Evolutionary conservation across 2,329 filamentous ascomycete genomes (phyloP), one percentile per base, ranked within the genome.

Genomic region (Trichoderma lentiforme): DNA sequence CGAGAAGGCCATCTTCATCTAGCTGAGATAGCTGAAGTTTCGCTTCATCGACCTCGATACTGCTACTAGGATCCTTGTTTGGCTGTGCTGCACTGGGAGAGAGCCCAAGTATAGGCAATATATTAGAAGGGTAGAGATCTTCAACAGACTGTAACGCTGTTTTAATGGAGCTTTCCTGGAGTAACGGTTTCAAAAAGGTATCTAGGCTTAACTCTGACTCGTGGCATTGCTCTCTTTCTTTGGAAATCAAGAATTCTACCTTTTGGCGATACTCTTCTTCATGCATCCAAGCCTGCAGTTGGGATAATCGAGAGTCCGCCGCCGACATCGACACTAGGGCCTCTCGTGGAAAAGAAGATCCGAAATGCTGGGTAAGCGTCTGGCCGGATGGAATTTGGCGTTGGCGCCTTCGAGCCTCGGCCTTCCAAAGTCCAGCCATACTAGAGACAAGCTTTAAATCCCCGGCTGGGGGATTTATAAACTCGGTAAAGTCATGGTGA

Each of bases 381-480:
- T 83, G 61, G 51, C 7, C 36, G 14, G 91, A 84, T 2, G 89
- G 88, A 87, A 95, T 91, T 60, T 88, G 88, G 62, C 88, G 86
- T 80, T 93, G 95, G 36, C 95, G 89, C 58, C 95, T 89, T 72
- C 90, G 90, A 0, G 92, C 93, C 80, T 98, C 96, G 76, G 97
- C 94, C 78, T 90, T 91, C 96, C 96, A 99, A 3, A 99, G 82
- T 0, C 93, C 92, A 70, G 94, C 94, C 93, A 99, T 95, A 74
- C 96, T 99, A 78, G 93, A 91, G 6, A 99, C 95, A 12, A 97
- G 86, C 78, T 97, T 97, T 78, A 95, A 85, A 74, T 93, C 90
- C 0, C 86, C 81, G 0, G 89, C 84, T 24, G 91, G 80, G 3
- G 93, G 90, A 43, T 87, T 84, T 12, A 89, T 81, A 14, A 89